A percentile compares a stretch with the other conserved stretches of the same genome.
These are phyloP conservation scores for Fusarium decemcellulare DNA, from an alignment of 2,329 filamentous ascomycete species.

Conservation along the genomic window DNA sequence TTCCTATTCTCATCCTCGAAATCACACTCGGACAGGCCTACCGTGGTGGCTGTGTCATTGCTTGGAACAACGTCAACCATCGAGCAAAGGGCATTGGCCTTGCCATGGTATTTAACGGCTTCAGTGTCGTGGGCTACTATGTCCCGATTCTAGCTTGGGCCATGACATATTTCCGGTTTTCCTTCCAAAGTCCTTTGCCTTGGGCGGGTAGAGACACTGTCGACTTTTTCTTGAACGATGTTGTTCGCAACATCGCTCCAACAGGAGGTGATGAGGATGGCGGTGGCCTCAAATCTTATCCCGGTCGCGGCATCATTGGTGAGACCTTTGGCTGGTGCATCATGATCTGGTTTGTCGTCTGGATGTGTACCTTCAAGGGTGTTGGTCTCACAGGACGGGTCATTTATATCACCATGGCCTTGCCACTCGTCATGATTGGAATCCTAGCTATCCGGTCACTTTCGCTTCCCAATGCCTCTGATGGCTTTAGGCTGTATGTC, in stretches of 20 bases:
- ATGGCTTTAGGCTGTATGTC: slow-evolving; percentile 61
- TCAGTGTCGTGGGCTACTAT: slow-evolving; percentile 67
- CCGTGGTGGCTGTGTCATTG: slow-evolving; percentile 64
- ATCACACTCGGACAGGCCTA: slow-evolving; percentile 77
- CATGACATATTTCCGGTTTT: slow-evolving; percentile 68
- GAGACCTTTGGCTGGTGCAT: slow-evolving; percentile 68
- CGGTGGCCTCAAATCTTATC: slow-evolving; percentile 47
- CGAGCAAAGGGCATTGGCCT: slow-evolving; percentile 66
- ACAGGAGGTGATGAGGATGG: slow-evolving; percentile 38
- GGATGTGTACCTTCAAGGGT: slow-evolving; percentile 70
- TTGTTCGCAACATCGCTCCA: slow-evolving; percentile 45
- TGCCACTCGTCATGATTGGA: slow-evolving; percentile 67
- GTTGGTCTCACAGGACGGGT: slow-evolving; percentile 68
- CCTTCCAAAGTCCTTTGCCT: slow-evolving; percentile 66
- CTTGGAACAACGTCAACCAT: slow-evolving; percentile 63
- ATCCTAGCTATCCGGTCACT: slow-evolving; percentile 65
- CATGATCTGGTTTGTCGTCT: slow-evolving; percentile 70
- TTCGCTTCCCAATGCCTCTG: slow-evolving; percentile 65
- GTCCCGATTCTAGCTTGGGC: slow-evolving; percentile 68
- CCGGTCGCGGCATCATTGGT: slow-evolving; percentile 59
- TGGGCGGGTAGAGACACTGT: slow-evolving; percentile 59
- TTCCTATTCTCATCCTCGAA: slow-evolving; percentile 67
- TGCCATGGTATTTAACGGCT: slow-evolving; percentile 64
- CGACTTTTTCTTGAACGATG: slow-evolving; percentile 4
- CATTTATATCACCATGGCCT: slow-evolving; percentile 70